A percentile compares a stretch with the other conserved stretches of the same genome.
phyloP scores from a whole-genome alignment of 352 stramenopile genomes.

The Phytopythium helicoides region DNA sequence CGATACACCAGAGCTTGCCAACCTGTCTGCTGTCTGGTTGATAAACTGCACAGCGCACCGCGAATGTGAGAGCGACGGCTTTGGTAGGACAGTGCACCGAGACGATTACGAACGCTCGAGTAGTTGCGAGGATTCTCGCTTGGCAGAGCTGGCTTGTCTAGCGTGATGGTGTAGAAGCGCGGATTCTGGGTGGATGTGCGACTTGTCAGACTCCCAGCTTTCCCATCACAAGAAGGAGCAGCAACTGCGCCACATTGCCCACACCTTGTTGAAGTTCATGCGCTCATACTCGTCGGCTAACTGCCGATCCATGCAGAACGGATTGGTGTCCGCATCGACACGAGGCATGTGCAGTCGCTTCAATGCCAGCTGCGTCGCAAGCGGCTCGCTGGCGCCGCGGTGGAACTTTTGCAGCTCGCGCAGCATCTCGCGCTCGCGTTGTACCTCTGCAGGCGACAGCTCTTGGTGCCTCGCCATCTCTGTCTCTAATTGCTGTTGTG shows the following conservation, averaged over 20 bases:
- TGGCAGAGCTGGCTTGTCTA: slow-evolving; percentile 38
- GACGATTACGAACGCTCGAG: slow-evolving; percentile 49
- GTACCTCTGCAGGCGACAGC: slow-evolving; percentile 15
- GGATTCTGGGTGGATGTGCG: slow-evolving; percentile 40
- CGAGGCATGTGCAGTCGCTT: slow-evolving; percentile 61
- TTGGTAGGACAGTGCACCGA: not conserved
- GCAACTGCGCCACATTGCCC: not conserved
- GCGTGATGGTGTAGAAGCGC: slow-evolving; percentile 59
- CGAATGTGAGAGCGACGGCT: slow-evolving; percentile 6
- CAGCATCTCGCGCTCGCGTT: slow-evolving; percentile 69
- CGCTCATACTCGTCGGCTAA: slow-evolving; percentile 73
- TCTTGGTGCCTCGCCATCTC: slow-evolving; percentile 12
- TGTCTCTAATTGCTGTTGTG: slow-evolving; percentile 5
- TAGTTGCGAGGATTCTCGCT: slow-evolving; percentile 71
- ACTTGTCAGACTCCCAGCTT: not conserved
- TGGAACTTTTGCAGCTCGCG: slow-evolving; percentile 70
- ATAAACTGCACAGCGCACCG: slow-evolving; percentile 42
- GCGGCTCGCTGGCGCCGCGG: slow-evolving; percentile 24
- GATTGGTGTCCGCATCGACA: slow-evolving; percentile 59
- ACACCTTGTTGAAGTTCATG: slow-evolving; percentile 80
- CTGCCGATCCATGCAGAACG: slow-evolving; percentile 71
- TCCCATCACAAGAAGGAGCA: slow-evolving; percentile 8
- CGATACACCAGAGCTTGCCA: slow-evolving; percentile 56
- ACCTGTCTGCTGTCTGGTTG: slow-evolving; percentile 53
- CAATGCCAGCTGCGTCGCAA: slow-evolving; percentile 54